Conservation (phyloP, 352 stramenopile genomes). For the Globisporangium sylvaticum region DNA sequence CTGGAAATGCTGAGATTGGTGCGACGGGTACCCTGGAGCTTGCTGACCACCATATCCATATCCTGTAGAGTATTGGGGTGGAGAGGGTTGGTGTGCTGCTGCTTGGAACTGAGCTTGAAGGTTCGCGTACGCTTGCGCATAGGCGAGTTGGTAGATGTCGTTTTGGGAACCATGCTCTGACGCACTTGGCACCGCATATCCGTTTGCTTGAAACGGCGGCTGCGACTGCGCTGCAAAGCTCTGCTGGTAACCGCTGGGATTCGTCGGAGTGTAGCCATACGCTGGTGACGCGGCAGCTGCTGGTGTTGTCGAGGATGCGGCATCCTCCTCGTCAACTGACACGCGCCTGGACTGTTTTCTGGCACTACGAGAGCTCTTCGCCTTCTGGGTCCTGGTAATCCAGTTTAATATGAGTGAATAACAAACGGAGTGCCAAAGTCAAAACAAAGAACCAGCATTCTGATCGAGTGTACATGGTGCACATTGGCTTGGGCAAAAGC, state of each 20-base stretch:
- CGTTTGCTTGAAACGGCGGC: neutral
- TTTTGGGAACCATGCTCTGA: constrained; percentile 3
- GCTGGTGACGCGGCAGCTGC: neutral
- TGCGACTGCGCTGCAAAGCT: neutral
- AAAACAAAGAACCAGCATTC: neutral
- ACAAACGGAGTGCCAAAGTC: neutral
- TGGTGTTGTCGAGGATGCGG: constrained; percentile 5
- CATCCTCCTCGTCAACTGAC: constrained; percentile 22
- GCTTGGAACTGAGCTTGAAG: constrained; percentile 58
- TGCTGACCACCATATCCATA: constrained; percentile 16
- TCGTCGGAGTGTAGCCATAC: constrained; percentile 6
- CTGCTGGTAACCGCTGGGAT: neutral
- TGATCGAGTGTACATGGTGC: neutral
- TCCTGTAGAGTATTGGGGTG: constrained; percentile 9
- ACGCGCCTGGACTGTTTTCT: constrained; percentile 24
- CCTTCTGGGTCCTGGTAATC: constrained; percentile 22
- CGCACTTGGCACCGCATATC: neutral
- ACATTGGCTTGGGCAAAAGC: neutral
- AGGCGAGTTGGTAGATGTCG: constrained; percentile 61
- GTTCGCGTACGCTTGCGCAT: constrained; percentile 61
- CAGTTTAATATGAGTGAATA: neutral
- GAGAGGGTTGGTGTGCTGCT: constrained; percentile 11
- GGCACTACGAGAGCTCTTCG: constrained; percentile 12
- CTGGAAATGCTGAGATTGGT: constrained; percentile 21
- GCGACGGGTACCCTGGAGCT: constrained; percentile 18